phyloP scores from a whole-genome alignment of 768 basidiomycete genomes.

The Lyophyllum semitale region DNA sequence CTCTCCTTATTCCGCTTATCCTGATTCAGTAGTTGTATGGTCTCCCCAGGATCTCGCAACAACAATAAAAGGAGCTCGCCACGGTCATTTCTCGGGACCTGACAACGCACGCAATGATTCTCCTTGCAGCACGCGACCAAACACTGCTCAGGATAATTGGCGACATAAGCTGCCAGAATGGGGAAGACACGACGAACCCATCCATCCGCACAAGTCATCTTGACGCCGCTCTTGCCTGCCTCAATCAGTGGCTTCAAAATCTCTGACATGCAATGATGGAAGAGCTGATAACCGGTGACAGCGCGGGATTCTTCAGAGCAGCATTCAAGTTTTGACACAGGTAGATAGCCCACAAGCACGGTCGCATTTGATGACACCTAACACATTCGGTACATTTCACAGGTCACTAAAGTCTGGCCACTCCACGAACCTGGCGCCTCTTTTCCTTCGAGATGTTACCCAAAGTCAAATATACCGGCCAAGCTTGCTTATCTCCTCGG shows the following conservation, averaged over 20 bases:
- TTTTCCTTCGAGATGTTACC: constrained; percentile 45
- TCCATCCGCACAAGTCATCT: constrained; percentile 35
- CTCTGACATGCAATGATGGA: constrained; percentile 2
- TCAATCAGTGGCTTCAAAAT: constrained; percentile 29
- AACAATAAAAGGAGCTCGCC: not conserved
- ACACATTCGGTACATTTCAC: constrained; percentile 26
- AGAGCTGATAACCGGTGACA: not conserved
- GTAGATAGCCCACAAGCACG: not conserved
- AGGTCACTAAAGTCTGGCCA: constrained; percentile 38
- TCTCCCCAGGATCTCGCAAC: constrained; percentile 6
- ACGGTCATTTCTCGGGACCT: constrained; percentile 12
- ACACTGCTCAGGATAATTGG: constrained; percentile 34
- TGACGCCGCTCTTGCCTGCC: constrained; percentile 28
- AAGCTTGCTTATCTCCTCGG: constrained; percentile 37
- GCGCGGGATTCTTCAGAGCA: not conserved
- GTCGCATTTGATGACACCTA: constrained; percentile 26
- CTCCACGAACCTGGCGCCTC: constrained; percentile 34
- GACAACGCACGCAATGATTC: constrained; percentile 28
- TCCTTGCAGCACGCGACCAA: constrained; percentile 27
- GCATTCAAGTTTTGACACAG: not conserved
- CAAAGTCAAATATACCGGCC: constrained; percentile 49
- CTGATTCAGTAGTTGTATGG: constrained; percentile 22
- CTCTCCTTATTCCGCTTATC: no score
- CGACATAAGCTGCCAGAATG: constrained; percentile 28
- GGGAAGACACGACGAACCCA: constrained; percentile 24